Evolutionary conservation across 805 yeast species (phyloP), one percentile per base, ranked within the genome.

Genomic region (Ogataea naganishii): DNA sequence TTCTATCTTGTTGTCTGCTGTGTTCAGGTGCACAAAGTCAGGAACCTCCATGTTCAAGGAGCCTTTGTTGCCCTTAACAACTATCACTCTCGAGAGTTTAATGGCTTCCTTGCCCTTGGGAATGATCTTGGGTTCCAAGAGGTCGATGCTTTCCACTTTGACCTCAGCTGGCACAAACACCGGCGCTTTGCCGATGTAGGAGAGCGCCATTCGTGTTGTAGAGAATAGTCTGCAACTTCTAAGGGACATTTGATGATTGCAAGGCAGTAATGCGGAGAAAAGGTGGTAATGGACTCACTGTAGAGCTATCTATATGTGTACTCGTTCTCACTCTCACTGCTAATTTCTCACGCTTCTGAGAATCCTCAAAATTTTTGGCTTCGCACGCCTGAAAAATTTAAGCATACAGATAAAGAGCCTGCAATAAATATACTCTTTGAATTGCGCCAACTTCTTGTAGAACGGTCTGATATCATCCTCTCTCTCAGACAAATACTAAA

Each of bases 121-220:
- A 57, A 80, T 71, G 22, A 68, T 51, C 43, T 63, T 69, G 42
- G 85, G 81, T 32, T 60, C 60, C 3, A 71, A 64, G 30, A 79
- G 60, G 26, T 69, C 51, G 47, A 66, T 59, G 30, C 71, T 45
- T 33, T 53, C 49, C 36, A 74, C 47, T 33, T 58, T 47, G 18
- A 84, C 83, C 14, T 74, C 84, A 14, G 72, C 68, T 3, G 82
- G 70, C 14, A 84, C 40, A 39, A 71, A 64, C 26, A 89, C 72
- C 5, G 96, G 94, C 7, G 79, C 60, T 18, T 81, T 71, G 6
- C 97, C 97, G 30, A 89, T 72, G 51, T 85, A 80, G 3, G 94
- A 81, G 23, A 46, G 40, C 13, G 53, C 41, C 3, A 39, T 25
- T 3, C 44, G 16, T 2, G 57, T 33, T 7, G 56, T 34, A 1